A percentile compares a stretch with the other conserved stretches of the same genome.
phyloP scores from a whole-genome alignment of 805 yeast species.

The Pichia scutulata region DNA sequence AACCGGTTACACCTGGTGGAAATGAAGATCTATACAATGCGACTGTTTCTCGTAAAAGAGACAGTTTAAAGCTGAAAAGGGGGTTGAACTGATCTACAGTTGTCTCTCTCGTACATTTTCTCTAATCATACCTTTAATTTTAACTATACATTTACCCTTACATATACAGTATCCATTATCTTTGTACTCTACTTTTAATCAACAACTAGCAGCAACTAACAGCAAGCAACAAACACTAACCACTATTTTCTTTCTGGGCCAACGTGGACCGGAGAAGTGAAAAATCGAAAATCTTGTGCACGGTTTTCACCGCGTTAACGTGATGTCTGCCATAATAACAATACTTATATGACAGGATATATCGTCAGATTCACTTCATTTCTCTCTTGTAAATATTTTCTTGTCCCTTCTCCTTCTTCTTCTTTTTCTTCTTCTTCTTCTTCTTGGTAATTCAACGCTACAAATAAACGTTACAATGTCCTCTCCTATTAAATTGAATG shows the following conservation, averaged over 20 bases:
- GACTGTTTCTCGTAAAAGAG: constrained; percentile 46
- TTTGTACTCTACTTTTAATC: not conserved
- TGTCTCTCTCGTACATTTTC: too few relatives aligned
- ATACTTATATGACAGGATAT: too few relatives aligned
- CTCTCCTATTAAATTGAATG: constrained; percentile 52
- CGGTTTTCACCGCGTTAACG: not conserved
- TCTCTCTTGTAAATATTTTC: not conserved
- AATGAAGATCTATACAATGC: constrained; percentile 30
- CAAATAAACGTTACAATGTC: constrained; percentile 17
- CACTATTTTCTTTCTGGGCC: too few relatives aligned
- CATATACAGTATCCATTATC: not conserved
- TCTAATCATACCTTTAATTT: too few relatives aligned
- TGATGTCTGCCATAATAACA: too few relatives aligned
- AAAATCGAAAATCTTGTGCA: not conserved
- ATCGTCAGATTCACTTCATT: not conserved
- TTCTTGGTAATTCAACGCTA: not conserved
- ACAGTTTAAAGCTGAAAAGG: constrained; percentile 40
- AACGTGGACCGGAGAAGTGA: not conserved
- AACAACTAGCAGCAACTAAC: too few relatives aligned
- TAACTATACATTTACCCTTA: not conserved
- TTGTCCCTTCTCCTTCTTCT: not conserved
- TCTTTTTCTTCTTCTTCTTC: not conserved
- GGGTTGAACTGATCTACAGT: not conserved
- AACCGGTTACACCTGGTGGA: not conserved
- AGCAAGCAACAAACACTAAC: too few relatives aligned